These are phyloP conservation scores for Fusarium sulawesiense DNA, from an alignment of 2,329 filamentous ascomycete species.

Conservation along the genomic window DNA sequence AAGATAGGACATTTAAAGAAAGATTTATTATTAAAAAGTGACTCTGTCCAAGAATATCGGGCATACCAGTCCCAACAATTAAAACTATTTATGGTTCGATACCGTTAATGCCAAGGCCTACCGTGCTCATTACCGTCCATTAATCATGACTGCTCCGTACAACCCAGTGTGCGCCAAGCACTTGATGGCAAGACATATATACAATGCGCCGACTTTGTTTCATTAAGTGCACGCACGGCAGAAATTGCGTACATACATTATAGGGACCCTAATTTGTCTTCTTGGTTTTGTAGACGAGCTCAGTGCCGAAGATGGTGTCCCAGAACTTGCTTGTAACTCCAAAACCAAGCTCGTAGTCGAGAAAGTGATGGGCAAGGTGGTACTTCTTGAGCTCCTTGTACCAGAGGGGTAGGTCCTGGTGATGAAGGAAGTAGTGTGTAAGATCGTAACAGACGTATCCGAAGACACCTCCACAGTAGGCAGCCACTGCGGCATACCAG, in stretches of 20 bases:
- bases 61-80: conserved; percentile 43
- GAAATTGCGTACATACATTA: conserved; percentile 1
- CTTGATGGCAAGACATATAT: conserved; percentile 33
- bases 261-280: conserved; percentile 48
- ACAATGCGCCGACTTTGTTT: conserved; percentile 18
- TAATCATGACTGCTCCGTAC: conserved; percentile 41
- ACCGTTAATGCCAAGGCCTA: conserved; percentile 42
- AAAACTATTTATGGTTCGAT: conserved; percentile 40
- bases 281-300: conserved; percentile 64
- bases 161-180: conserved; percentile 36
- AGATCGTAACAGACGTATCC: conserved; percentile 97
- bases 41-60: conserved; percentile 34
- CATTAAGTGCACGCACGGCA: neutral
- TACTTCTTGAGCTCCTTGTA: conserved; percentile 97
- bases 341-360: conserved; percentile 97
- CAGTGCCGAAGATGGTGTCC: conserved; percentile 92
- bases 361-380: conserved; percentile 96
- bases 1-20: neutral
- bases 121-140: conserved; percentile 45
- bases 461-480: conserved; percentile 91
- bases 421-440: conserved; percentile 98
- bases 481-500: conserved; percentile 82
- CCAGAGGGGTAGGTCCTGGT: conserved; percentile 89
- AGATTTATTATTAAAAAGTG: conserved; percentile 38
- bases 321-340: conserved; percentile 97